phyloP scores from a whole-genome alignment of 176 grass and related monocot genomes.

The Rhynchospora breviuscula region DNA sequence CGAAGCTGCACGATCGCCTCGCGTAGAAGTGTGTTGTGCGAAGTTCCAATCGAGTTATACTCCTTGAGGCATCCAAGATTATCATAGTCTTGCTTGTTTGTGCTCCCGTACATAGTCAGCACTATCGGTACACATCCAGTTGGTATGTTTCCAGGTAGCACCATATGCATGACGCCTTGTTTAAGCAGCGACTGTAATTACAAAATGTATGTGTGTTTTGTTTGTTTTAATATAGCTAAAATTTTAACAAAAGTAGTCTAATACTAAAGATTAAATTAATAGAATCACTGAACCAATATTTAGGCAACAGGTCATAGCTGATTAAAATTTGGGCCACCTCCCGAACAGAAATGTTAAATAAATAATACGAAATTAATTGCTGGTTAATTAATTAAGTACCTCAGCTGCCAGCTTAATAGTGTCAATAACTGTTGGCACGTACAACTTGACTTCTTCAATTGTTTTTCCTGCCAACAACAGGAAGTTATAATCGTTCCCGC shows the following conservation, averaged over 20 bases:
- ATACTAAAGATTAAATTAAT: not conserved
- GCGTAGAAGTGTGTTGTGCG: slow-evolving; percentile 35
- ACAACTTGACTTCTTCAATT: slow-evolving; percentile 41
- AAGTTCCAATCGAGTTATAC: slow-evolving; percentile 24
- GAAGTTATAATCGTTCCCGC: slow-evolving; percentile 85
- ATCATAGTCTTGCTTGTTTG: slow-evolving; percentile 30
- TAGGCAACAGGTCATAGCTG: not conserved
- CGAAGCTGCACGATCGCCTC: not conserved
- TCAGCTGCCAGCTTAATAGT: slow-evolving; percentile 40
- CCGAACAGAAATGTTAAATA: not conserved
- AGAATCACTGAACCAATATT: not conserved
- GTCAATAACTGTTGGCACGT: slow-evolving; percentile 46
- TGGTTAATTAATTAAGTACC: slow-evolving; percentile 8
- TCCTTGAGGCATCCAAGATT: slow-evolving; percentile 35
- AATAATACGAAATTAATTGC: not conserved
- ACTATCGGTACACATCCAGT: slow-evolving; percentile 35
- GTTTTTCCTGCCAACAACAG: slow-evolving; percentile 50
- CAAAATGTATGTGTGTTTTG: not conserved
- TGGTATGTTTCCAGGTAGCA: slow-evolving; percentile 39
- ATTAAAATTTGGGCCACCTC: not conserved
- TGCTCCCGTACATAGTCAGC: slow-evolving; percentile 32
- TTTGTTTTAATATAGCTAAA: no score
- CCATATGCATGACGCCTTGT: slow-evolving; percentile 32
- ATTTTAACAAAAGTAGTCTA: no score
- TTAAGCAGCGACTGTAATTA: slow-evolving; percentile 39